Base-by-base conservation (phyloP, 2,329 filamentous ascomycete species). In the Colletotrichum sp. region DNA sequence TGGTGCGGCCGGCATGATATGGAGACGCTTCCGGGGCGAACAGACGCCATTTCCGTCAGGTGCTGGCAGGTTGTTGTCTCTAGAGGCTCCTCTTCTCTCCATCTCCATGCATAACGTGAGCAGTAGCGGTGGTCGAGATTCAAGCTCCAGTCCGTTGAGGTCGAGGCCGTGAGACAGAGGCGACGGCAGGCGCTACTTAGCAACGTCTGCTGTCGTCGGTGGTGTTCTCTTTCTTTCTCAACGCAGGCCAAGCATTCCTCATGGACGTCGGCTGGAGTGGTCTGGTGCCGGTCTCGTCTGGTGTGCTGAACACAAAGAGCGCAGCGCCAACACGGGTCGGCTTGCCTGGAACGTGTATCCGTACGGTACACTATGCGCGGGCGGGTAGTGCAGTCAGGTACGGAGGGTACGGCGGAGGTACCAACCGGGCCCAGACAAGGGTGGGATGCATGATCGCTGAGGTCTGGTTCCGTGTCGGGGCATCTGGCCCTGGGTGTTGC, bases 41-140 rank as follows among this genome's bases (percentile, higher is more conserved):
- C 61, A 72, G 62, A 52, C 72, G 62, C 73, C 73, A 63, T 66
- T 62, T 72, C 73, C 62, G 62, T 74, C 69, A 62, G 32, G 69
- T 32, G 13, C 14, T 67, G 69, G 28, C 55, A 24, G 62, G 69
- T 32, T 67, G 32, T 67, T 75, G 32, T 63, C 43, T 72, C 69
- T 67, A n/a, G 69, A 14, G 62, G 52, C 55, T 28, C 69, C 69
- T 67, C 72, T 72, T 63, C 69, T 67, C 69, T 66, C 72, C 72
- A 67, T 71, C 10, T 67, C 18, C 32, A 14, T 67, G 69, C 69
- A 56, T 74, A 32, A 52, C 43, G 43, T 52, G 43, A 64, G 72
- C 38, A 32, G 38, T 62, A 56, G 36, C 70, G 21, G 24, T 55
- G 52, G 62, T 59, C 34, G 62, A 56, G 32, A 61, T 71, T 24